Evolutionary conservation across 2,329 filamentous ascomycete genomes (phyloP), one percentile per base, ranked within the genome.

Genomic region (Epichloe typhina): DNA sequence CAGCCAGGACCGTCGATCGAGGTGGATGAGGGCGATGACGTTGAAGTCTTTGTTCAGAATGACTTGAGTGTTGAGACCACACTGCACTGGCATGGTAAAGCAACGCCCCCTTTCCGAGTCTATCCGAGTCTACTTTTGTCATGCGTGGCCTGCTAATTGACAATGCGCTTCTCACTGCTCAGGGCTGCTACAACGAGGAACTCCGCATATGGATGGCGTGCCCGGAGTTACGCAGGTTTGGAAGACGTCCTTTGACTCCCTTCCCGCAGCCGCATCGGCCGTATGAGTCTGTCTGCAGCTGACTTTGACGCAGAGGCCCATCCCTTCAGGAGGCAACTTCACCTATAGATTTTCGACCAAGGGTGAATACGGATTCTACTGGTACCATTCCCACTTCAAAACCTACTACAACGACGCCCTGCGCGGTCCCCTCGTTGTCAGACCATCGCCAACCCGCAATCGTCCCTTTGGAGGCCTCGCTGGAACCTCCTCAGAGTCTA

Each of bases 1-100:
- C 53, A 55, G 19, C 53, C 53, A 26, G 51, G 53, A 12, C 51
- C 53, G n/a, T 46, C 52, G 33, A 55, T 52, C 9, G 50, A 50
- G 19, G 50, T 53, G 17, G 50, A 51, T 21, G 26, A 51, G 36
- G 50, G 50, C 7, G 50, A 51, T 41, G 45, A 42, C 17, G 21
- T 51, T 15, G 50, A 51, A 38, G 50, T 44, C 11, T 43, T 43
- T 38, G 50, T 51, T 11, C n/a, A 51, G 31, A 51, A 51, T 38
- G 45, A 51, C 19, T 36, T 51, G 26, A 38, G 35, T 5, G 50
- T 51, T 4, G 44, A 47, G 36, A 44, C 37, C 15, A 17, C 45
- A 9, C 5, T 47, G 26, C 45, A 47, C 17, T 47, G 45, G 45
- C 45, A 47, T 37, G 45, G 45, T 47, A 15, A 37, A 31, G 13